These are phyloP conservation scores for Vanilla planifolia DNA, from an alignment of 106 monocot genomes.

Conservation along the genomic window DNA sequence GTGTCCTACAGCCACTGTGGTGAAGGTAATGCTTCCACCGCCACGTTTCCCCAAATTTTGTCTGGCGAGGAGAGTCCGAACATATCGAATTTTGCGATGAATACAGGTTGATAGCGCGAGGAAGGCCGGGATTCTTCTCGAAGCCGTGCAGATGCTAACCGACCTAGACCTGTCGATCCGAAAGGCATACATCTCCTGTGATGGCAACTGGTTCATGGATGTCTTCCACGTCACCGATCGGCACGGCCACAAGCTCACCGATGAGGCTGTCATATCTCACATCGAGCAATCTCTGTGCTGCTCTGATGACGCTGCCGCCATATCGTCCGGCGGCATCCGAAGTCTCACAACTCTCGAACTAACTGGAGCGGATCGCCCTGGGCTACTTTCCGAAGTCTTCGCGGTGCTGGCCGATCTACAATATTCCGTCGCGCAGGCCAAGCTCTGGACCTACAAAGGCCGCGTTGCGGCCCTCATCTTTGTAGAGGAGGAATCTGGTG, in stretches of 20 bases:
- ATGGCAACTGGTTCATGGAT: conserved; percentile 72
- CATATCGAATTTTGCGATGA: too few relatives aligned
- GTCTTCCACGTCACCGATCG: conserved; percentile 62
- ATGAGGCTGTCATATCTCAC: background rate
- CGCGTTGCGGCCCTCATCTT: conserved; percentile 44
- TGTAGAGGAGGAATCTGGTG: conserved; percentile 27
- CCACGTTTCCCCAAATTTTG: too few relatives aligned
- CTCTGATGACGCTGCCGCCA: background rate
- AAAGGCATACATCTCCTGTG: conserved; percentile 62
- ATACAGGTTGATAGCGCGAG: conserved; percentile 48
- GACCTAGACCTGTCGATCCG: conserved; percentile 47
- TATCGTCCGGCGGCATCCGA: background rate
- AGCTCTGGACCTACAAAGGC: conserved; percentile 53
- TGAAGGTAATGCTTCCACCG: too few relatives aligned
- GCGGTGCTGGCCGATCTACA: conserved; percentile 31
- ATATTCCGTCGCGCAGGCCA: conserved; percentile 33
- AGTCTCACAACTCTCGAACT: conserved; percentile 36
- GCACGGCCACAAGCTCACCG: conserved; percentile 41
- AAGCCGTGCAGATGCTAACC: conserved; percentile 47
- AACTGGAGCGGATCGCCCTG: conserved; percentile 44
- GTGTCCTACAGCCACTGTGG: background rate
- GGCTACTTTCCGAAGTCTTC: conserved; percentile 47
- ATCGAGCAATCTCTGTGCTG: background rate
- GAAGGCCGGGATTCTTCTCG: conserved; percentile 53
- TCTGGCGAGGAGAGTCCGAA: too few relatives aligned